Percentiles rank a stretch among this genome's conserved stretches.
Conservation (phyloP, 306 rosid species). For the Amphicarpaea edgeworthii region DNA sequence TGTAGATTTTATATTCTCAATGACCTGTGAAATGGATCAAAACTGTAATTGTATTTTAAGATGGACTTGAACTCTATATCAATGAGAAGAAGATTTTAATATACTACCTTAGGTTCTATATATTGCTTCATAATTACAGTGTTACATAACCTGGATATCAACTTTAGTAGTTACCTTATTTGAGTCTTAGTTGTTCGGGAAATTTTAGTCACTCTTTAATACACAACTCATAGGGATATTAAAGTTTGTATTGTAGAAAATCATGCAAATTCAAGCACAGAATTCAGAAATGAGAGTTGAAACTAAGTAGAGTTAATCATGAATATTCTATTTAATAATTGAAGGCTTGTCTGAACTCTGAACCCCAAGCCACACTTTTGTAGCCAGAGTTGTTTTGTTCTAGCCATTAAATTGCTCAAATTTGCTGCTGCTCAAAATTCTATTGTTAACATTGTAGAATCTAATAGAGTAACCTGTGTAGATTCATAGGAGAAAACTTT, state of each 20-base stretch:
- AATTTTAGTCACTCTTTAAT: background rate
- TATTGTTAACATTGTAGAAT: too few relatives aligned
- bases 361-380: background rate
- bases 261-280: background rate
- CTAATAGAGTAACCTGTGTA: too few relatives aligned
- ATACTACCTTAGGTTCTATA: slow-evolving; percentile 4
- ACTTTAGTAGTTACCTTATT: background rate
- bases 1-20: slow-evolving; percentile 4
- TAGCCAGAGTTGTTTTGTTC: background rate
- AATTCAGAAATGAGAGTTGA: slow-evolving; percentile 13
- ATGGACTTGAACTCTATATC: slow-evolving; percentile 1
- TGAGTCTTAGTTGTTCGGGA: background rate
- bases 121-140: slow-evolving; percentile 19
- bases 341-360: slow-evolving; percentile 12
- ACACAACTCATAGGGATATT: background rate
- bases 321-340: background rate
- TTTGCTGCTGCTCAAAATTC: too few relatives aligned
- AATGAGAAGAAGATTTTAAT: background rate
- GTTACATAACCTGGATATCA: background rate
- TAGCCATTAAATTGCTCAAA: too few relatives aligned
- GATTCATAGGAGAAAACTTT: background rate
- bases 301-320: background rate
- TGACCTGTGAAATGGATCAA: slow-evolving; percentile 14
- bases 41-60: slow-evolving; percentile 14
- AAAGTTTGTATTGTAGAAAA: background rate